Evolutionary conservation across 192 early-diverging fungal genomes (phyloP).

Genomic region (Coemansia sp.): DNA sequence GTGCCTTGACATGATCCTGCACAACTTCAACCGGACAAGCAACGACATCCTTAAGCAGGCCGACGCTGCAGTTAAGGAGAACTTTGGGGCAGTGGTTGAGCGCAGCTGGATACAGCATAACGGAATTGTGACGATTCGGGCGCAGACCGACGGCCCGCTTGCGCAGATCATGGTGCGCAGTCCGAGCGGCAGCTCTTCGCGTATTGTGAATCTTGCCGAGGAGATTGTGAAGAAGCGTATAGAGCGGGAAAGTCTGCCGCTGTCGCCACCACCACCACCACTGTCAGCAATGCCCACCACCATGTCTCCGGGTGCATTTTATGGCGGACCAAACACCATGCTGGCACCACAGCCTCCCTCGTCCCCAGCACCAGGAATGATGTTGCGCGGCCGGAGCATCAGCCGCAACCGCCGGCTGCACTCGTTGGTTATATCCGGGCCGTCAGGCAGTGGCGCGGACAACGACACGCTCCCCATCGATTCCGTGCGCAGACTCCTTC

Average conservation of each 20-base stretch:
- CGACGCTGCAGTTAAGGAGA: slow-evolving; percentile 38
- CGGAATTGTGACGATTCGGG: slow-evolving; percentile 75
- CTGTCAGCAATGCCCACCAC: background rate
- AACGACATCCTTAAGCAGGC: slow-evolving; percentile 41
- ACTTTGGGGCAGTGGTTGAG: slow-evolving; percentile 55
- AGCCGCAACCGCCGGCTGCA: slow-evolving; percentile 35
- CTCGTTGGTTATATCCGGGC: slow-evolving; percentile 11
- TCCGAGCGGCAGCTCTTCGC: slow-evolving; percentile 73
- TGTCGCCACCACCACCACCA: slow-evolving; percentile 2
- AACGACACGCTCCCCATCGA: slow-evolving; percentile 28
- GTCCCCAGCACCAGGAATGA: background rate
- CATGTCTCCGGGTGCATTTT: no score
- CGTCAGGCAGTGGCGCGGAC: slow-evolving; percentile 11
- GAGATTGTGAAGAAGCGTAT: slow-evolving; percentile 35
- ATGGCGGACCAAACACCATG: slow-evolving; percentile 14
- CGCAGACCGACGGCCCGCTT: slow-evolving; percentile 68
- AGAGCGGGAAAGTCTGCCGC: slow-evolving; percentile 21
- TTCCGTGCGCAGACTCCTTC: slow-evolving; percentile 39
- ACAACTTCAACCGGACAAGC: slow-evolving; percentile 60
- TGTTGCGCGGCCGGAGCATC: slow-evolving; percentile 39
- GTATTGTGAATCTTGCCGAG: slow-evolving; percentile 54
- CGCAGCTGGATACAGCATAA: slow-evolving; percentile 87
- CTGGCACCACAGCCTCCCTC: slow-evolving; percentile 15
- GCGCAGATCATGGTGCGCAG: slow-evolving; percentile 81
- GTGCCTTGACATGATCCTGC: slow-evolving; percentile 91